Percentiles rank a stretch among this genome's conserved stretches.
Evolutionary conservation across 768 basidiomycete species (phyloP).

Genomic region (Pulveroboletus ravenelii): DNA sequence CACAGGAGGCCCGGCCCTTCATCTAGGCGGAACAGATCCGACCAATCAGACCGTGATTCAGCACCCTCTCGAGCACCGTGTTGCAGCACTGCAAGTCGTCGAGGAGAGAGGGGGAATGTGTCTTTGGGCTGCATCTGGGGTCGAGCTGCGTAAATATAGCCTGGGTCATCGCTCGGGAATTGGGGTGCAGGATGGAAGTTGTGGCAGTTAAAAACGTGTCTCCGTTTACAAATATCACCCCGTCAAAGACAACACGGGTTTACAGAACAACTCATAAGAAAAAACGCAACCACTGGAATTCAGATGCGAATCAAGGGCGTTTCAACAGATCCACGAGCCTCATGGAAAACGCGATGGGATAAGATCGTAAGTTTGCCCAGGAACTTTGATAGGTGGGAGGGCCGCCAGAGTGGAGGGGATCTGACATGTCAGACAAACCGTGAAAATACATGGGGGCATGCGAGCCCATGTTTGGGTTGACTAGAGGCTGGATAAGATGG

Average conservation of each 20-base stretch:
- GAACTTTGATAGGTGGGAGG: background rate
- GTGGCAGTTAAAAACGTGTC: background rate
- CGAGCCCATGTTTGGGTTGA: background rate
- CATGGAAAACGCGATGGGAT: constrained; percentile 20
- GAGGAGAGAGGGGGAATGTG: constrained; percentile 36
- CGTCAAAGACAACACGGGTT: constrained; percentile 3
- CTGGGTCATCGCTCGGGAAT: constrained; percentile 38
- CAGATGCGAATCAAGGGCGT: background rate
- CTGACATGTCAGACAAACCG: background rate
- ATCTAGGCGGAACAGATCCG: constrained; percentile 5
- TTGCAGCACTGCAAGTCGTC: constrained; percentile 49
- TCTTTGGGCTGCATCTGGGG: constrained; percentile 52
- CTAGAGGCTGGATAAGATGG: background rate
- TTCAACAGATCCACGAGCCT: constrained; percentile 15
- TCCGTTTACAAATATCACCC: background rate
- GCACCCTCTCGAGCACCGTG: constrained; percentile 31
- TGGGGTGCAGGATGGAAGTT: background rate
- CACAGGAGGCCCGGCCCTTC: constrained; percentile 38
- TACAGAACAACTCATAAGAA: constrained; percentile 9
- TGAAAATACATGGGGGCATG: background rate
- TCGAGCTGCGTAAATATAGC: constrained; percentile 43
- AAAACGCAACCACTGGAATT: background rate
- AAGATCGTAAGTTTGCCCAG: constrained; percentile 4
- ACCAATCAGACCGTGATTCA: constrained; percentile 30
- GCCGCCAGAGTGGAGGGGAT: background rate